Conservation (phyloP, 2,329 filamentous ascomycete species). For the Cadophora sp. region DNA sequence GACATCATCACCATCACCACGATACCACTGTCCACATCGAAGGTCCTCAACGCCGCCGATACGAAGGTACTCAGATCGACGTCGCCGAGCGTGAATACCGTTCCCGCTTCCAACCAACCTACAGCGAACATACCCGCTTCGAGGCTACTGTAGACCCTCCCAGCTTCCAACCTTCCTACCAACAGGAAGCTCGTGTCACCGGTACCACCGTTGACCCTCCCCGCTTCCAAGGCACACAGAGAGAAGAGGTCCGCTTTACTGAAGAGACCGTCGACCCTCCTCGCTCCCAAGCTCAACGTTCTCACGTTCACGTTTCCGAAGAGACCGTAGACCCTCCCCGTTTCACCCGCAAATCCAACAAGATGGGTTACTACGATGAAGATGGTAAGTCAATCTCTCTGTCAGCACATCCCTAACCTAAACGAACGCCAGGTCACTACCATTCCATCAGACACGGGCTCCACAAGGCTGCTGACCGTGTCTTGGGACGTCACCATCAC, state of each 20-base stretch:
- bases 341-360: conserved; percentile 47
- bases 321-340: conserved; percentile 46
- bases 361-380: conserved; percentile 84
- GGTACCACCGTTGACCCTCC: conserved; percentile 48
- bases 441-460: conserved; percentile 77
- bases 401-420: conserved; percentile 37
- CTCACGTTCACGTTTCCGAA: conserved; percentile 38
- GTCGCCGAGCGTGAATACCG: conserved; percentile 71
- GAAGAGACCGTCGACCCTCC: conserved; percentile 47
- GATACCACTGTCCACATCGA: conserved; percentile 37
- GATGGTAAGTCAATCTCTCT: conserved; percentile 51
- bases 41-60: conserved; percentile 38
- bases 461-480: conserved; percentile 68
- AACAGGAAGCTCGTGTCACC: conserved; percentile 33
- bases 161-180: conserved; percentile 48
- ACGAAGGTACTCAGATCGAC: conserved; percentile 55
- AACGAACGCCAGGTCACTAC: conserved; percentile 63
- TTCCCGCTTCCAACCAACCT: conserved; percentile 61
- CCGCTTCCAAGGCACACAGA: conserved; percentile 38
- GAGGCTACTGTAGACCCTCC: conserved; percentile 70
- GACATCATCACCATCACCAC: conserved; percentile 37
- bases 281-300: conserved; percentile 37
- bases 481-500: conserved; percentile 66
- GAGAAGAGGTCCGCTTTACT: conserved; percentile 36
- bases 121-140: conserved; percentile 46